A percentile compares a stretch with the other conserved stretches of the same genome.
Conservation (phyloP, 768 basidiomycete species). For the Serendipita sp. region DNA sequence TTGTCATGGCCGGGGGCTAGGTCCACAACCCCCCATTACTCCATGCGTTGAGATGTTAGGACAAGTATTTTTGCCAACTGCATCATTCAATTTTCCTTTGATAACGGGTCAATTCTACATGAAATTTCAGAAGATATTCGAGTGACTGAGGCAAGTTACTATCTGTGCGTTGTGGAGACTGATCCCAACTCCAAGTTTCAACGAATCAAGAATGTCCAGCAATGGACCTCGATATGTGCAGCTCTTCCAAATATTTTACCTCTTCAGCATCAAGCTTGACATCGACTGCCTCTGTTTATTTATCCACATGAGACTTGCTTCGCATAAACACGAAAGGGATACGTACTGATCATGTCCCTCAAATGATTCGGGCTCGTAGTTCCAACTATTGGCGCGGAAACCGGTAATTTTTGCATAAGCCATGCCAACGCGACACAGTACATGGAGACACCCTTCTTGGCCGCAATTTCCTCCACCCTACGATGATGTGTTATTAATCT, state of each 20-base stretch:
- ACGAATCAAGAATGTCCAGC: conserved; percentile 27
- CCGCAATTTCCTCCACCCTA: conserved; percentile 28
- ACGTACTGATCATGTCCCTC: conserved; percentile 33
- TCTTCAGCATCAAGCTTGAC: conserved; percentile 41
- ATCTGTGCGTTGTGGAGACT: no score
- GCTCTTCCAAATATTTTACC: conserved; percentile 37
- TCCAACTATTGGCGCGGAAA: conserved; percentile 31
- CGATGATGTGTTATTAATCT: conserved; percentile 10
- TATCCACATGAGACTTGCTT: not conserved
- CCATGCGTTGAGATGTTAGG: no score
- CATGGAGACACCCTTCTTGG: conserved; percentile 26
- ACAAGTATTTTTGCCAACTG: no score
- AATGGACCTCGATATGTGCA: conserved; percentile 32
- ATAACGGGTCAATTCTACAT: no score
- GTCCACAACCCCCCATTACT: no score
- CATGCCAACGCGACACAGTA: conserved; percentile 30
- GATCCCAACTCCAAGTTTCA: no score
- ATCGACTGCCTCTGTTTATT: conserved; percentile 26
- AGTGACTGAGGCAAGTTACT: no score
- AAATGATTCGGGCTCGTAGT: conserved; percentile 33
- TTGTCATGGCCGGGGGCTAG: no score
- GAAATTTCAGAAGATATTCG: no score
- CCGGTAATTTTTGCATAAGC: conserved; percentile 21
- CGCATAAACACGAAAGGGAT: not conserved
- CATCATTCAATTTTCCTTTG: no score